Evolutionary conservation across 257 asterid species (phyloP), one percentile per base, ranked within the genome.

Genomic region (Nicotiana sylvestris): DNA sequence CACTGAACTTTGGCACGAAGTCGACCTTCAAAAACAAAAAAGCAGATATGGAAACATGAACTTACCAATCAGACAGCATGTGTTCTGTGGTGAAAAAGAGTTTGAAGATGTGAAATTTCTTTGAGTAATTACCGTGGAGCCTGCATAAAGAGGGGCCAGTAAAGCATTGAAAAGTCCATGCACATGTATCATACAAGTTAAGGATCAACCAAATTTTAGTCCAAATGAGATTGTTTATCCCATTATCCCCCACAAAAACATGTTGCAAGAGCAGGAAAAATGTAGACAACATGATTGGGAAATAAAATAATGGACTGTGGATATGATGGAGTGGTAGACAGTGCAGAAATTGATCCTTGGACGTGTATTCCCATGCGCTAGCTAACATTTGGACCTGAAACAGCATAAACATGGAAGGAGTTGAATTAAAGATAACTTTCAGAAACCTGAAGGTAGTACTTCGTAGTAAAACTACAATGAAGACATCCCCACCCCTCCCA

Each of bases 1-100:
- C 99, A 72, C 97, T 96, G 89, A 94, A 96, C 85, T 94, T 94
- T 68, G 97, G 97, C 91, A 96, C 91, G 89, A 96, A 92, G 70
- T 96, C 98, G 32, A 96, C 97, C 99, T 94, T 81, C 65, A 81
- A 29, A 35, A 82, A 51, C 53, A 60, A 25, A 83, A 74, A 32
- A 84, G 30, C 30, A 51, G 78, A 83, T 69, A 61, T 35, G 82
- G 65, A 4, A 79, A 35, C 61, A 81, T 57, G 55, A 6, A 39
- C 13, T 39, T 69, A 80, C 86, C 81, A 56, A 81, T 69, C 80
- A 29, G 16, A 32, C 67, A 72, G 49, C 35, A 49, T 4, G 76
- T 72, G 27, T 15, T 82, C 43, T 60, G 51, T 35, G 60, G 67
- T 72, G 58, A 66, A 77, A 72, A 5, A 67, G 35, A 1, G 32